phyloP scores from a whole-genome alignment of 2,329 filamentous ascomycete genomes.

The Aspergillus hortae region DNA sequence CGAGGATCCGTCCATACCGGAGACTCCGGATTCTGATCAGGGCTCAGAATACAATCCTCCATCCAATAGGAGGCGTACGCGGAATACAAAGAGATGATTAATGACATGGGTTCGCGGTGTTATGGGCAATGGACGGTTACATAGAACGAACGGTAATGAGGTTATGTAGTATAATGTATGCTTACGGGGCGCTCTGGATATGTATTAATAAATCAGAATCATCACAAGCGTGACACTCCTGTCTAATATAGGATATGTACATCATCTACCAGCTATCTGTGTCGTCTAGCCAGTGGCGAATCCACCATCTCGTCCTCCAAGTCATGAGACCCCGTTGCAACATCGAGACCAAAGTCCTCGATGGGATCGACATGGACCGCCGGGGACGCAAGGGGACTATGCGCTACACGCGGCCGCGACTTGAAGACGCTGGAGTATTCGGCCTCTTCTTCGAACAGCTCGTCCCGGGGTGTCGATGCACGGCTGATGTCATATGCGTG shows the following conservation, averaged over 20 bases:
- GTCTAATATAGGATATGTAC: too few species aligned
- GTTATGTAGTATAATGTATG: neutral
- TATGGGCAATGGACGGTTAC: neutral
- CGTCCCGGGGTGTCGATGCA: slow-evolving; percentile 58
- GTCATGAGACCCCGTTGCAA: slow-evolving; percentile 5
- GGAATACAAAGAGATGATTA: slow-evolving; percentile 10
- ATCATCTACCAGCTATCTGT: slow-evolving; percentile 2
- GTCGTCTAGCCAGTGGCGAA: slow-evolving; percentile 20
- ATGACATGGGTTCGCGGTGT: neutral
- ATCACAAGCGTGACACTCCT: neutral
- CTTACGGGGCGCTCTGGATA: neutral
- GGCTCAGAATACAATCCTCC: slow-evolving; percentile 19
- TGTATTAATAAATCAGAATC: neutral
- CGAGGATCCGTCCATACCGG: slow-evolving; percentile 7
- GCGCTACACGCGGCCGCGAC: slow-evolving; percentile 74
- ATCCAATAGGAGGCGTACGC: slow-evolving; percentile 21
- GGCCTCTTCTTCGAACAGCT: slow-evolving; percentile 65
- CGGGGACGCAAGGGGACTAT: slow-evolving; percentile 60
- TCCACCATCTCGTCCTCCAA: slow-evolving; percentile 13
- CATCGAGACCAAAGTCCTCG: slow-evolving; percentile 19
- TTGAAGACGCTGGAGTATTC: slow-evolving; percentile 83
- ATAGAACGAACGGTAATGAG: neutral
- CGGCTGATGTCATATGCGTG: slow-evolving; percentile 16
- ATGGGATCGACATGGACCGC: slow-evolving; percentile 33
- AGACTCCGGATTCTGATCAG: slow-evolving; percentile 7